Evolutionary conservation across 805 yeast genomes (phyloP).

Genomic region (Metschnikowia noctiluminum): DNA sequence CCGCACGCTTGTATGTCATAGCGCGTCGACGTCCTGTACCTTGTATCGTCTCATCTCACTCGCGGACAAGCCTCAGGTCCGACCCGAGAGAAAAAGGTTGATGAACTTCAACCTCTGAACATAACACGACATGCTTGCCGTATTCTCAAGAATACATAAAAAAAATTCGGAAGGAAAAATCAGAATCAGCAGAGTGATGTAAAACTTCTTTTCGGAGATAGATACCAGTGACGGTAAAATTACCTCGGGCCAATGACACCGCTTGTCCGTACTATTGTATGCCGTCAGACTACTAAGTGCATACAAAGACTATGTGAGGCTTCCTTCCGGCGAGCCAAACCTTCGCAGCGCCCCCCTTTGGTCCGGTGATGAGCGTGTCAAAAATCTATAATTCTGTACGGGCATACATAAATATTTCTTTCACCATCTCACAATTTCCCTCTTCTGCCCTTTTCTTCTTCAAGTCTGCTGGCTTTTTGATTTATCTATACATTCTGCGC

Average conservation of each 20-base stretch:
- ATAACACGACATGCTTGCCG: not conserved
- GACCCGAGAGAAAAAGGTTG: not conserved
- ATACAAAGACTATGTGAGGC: slow-evolving; percentile 4
- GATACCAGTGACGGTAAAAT: not conserved
- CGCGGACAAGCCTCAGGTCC: slow-evolving; percentile 4
- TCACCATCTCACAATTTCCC: not conserved
- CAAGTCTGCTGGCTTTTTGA: too few species aligned
- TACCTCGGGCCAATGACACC: slow-evolving; percentile 1
- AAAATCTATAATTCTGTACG: not conserved
- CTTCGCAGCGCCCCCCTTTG: slow-evolving; percentile 7
- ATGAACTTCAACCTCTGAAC: not conserved
- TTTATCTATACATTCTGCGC: not conserved
- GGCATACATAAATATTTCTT: not conserved
- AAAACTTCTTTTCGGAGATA: too few species aligned
- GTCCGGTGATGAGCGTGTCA: slow-evolving; percentile 9
- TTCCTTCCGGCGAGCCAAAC: slow-evolving; percentile 2
- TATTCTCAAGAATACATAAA: too few species aligned
- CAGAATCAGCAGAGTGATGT: too few species aligned
- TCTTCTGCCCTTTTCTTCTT: too few species aligned
- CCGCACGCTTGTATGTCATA: slow-evolving; percentile 4
- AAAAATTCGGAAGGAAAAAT: too few species aligned
- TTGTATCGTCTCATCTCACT: not conserved
- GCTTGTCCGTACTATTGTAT: slow-evolving; percentile 7
- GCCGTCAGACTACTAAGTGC: slow-evolving; percentile 9
- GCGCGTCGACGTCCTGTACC: slow-evolving; percentile 1